Percentiles rank a stretch among this genome's conserved stretches.
Conservation (phyloP, 176 grass and related monocot species). For the Zea luxurians region DNA sequence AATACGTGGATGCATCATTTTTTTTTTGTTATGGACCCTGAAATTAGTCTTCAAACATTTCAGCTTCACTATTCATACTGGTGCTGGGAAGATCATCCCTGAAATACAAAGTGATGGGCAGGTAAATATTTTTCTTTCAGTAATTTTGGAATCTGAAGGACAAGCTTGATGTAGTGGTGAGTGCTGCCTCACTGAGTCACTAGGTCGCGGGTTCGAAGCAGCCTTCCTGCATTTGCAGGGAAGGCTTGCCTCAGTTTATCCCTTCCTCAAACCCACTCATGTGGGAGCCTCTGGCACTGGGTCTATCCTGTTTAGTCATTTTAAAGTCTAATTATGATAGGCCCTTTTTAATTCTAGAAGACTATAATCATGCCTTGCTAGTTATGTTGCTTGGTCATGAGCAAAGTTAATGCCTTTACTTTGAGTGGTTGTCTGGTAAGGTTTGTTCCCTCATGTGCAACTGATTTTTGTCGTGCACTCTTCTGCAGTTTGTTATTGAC, state of each 20-base stretch:
- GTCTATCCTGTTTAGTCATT: no score
- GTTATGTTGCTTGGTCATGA: neutral
- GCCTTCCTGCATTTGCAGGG: no score
- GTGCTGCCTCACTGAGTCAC: no score
- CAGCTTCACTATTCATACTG: conserved; percentile 95
- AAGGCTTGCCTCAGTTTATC: no score
- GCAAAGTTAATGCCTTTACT: neutral
- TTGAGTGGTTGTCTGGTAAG: conserved; percentile 6
- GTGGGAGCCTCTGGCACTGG: no score
- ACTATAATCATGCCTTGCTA: neutral
- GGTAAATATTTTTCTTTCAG: conserved; percentile 48
- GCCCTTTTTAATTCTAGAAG: neutral
- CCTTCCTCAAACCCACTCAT: no score
- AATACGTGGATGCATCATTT: conserved; percentile 18
- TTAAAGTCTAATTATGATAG: neutral
- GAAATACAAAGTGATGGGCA: conserved; percentile 88
- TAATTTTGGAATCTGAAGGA: neutral
- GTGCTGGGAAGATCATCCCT: conserved; percentile 91
- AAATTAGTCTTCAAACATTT: conserved; percentile 38
- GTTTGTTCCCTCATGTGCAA: neutral
- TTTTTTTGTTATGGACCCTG: neutral
- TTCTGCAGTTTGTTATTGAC: neutral
- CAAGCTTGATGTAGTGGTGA: no score
- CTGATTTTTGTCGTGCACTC: neutral
- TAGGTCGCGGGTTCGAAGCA: no score